These are phyloP conservation scores for Neofusicoccum laricinum DNA, from an alignment of 2,329 filamentous ascomycete genomes.

Conservation along the genomic window DNA sequence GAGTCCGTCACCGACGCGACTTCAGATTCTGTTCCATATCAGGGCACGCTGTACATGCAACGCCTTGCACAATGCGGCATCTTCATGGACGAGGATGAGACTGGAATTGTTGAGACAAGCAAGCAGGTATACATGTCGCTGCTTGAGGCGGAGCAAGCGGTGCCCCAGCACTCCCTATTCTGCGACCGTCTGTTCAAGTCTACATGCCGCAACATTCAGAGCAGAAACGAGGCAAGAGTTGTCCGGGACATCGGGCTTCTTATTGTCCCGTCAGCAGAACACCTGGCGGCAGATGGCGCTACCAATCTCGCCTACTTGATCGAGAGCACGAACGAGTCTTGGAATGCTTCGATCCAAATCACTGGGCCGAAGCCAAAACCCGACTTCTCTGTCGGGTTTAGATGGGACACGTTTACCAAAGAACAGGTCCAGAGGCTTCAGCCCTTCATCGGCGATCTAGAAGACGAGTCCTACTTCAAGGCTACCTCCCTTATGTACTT, in stretches of 20 bases:
- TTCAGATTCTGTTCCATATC: constrained; percentile 20
- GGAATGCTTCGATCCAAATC: constrained; percentile 40
- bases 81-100: constrained; percentile 38
- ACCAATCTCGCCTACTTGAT: constrained; percentile 25
- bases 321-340: constrained; percentile 45
- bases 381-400: background rate
- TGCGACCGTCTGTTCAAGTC: constrained; percentile 34
- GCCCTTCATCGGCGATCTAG: background rate
- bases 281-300: background rate
- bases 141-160: constrained; percentile 29
- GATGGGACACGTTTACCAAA: constrained; percentile 35
- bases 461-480: constrained; percentile 18
- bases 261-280: constrained; percentile 9
- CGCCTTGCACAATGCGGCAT: constrained; percentile 40
- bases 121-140: constrained; percentile 30
- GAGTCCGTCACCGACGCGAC: constrained; percentile 8
- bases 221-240: constrained; percentile 1
- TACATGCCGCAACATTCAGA: constrained; percentile 24
- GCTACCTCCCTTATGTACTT: constrained; percentile 23
- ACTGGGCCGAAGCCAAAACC: background rate
- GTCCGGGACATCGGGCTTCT: constrained; percentile 11
- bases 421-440: constrained; percentile 42
- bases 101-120: constrained; percentile 34
- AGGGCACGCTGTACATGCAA: constrained; percentile 32
- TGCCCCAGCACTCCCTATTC: constrained; percentile 39